Percentiles rank a stretch among this genome's conserved stretches.
These are phyloP conservation scores for Ambrosia artemisiifolia DNA, from an alignment of 129 eudicot species.

Conservation along the genomic window DNA sequence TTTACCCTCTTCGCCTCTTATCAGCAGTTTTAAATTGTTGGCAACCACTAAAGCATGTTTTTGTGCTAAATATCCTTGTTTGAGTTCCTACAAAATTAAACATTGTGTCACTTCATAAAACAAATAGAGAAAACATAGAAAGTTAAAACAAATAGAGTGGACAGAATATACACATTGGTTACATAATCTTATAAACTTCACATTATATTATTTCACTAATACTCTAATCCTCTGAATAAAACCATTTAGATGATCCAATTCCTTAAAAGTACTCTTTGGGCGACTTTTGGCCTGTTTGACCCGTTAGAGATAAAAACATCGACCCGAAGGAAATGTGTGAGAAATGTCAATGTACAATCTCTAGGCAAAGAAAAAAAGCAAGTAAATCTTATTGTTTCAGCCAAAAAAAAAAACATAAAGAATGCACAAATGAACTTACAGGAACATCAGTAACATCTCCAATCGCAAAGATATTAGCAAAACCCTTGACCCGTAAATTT, in stretches of 20 bases:
- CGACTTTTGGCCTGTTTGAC: no score
- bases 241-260: no score
- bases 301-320: no score
- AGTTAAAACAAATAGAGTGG: no score
- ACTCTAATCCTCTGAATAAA: no score
- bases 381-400: background rate
- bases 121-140: background rate
- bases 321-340: no score
- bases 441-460: slow-evolving; percentile 71
- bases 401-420: slow-evolving; percentile 13
- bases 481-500: slow-evolving; percentile 58
- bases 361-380: background rate
- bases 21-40: slow-evolving; percentile 48
- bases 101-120: background rate
- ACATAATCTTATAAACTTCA: no score
- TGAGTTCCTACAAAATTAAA: slow-evolving; percentile 48
- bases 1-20: slow-evolving; percentile 36
- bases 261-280: no score
- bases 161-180: background rate
- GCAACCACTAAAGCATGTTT: slow-evolving; percentile 51
- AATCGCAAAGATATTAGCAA: slow-evolving; percentile 53
- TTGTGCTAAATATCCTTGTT: slow-evolving; percentile 71
- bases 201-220: no score
- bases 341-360: no score
- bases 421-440: slow-evolving; percentile 36